Evolutionary conservation across 139 green algal species (phyloP).

Genomic region (Picochlorum sp.): DNA sequence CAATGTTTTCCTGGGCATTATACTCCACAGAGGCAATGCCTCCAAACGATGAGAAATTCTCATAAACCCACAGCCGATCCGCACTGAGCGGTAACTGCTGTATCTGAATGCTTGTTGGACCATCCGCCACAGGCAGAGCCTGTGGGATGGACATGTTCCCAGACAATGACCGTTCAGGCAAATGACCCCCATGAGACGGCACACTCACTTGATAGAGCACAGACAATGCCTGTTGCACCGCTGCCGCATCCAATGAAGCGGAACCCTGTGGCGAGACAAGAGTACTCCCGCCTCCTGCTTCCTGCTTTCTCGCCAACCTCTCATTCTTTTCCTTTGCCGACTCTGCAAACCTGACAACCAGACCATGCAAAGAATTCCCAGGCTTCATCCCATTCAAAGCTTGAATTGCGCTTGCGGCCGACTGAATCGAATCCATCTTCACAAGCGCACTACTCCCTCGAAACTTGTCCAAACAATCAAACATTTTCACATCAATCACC

Average conservation of each 20-base stretch:
- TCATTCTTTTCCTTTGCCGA: conserved; percentile 28
- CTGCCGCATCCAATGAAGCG: no score
- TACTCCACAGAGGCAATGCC: conserved; percentile 12
- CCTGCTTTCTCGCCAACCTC: conserved; percentile 11
- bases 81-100: conserved; percentile 14
- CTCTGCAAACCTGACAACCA: conserved; percentile 34
- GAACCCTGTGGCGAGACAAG: no score
- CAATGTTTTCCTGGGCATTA: conserved; percentile 17
- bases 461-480: conserved; percentile 30
- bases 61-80: conserved; percentile 33
- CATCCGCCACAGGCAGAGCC: no score
- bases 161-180: no score
- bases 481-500: conserved; percentile 37
- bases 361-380: conserved; percentile 10
- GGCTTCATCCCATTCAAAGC: conserved; percentile 23
- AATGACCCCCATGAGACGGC: no score
- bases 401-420: conserved; percentile 11
- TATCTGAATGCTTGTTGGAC: conserved; percentile 5
- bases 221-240: no score
- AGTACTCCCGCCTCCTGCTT: neutral
- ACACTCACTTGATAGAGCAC: no score
- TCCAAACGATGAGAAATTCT: conserved; percentile 30
- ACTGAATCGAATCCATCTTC: conserved; percentile 22
- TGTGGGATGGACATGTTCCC: no score
- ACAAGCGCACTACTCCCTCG: conserved; percentile 23